Conservation (phyloP, 805 yeast species). For the Ogataea angusta region DNA sequence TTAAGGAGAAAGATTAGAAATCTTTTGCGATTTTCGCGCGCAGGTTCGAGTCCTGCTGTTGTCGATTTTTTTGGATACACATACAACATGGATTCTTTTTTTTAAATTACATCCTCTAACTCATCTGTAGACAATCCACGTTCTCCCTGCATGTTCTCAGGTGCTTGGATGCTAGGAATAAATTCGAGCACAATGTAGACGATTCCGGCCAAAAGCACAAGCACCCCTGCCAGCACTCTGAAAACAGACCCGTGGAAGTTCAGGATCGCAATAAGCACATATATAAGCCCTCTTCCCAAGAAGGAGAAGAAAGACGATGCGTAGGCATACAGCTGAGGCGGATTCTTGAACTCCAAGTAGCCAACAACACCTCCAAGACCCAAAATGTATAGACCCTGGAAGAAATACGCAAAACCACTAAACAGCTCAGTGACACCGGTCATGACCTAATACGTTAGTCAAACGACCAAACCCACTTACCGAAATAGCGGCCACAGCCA, state of each 20-base stretch:
- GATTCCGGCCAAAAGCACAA: slow-evolving; percentile 60
- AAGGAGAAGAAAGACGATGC: slow-evolving; percentile 68
- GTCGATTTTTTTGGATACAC: slow-evolving; percentile 33
- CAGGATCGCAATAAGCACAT: slow-evolving; percentile 47
- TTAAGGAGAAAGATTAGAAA: slow-evolving; percentile 57
- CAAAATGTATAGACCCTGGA: slow-evolving; percentile 57
- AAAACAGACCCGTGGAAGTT: slow-evolving; percentile 45
- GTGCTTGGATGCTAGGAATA: slow-evolving; percentile 71
- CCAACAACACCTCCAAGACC: slow-evolving; percentile 54
- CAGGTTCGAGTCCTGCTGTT: slow-evolving; percentile 62
- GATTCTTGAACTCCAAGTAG: slow-evolving; percentile 43
- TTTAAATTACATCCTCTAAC: slow-evolving; percentile 33
- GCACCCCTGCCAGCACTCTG: slow-evolving; percentile 53
- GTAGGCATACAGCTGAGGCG: slow-evolving; percentile 60
- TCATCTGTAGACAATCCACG: slow-evolving; percentile 35
- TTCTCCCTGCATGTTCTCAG: slow-evolving; percentile 71
- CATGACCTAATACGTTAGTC: slow-evolving; percentile 32
- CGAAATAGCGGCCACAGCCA: slow-evolving; percentile 51
- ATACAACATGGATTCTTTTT: not conserved
- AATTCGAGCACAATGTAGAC: slow-evolving; percentile 63
- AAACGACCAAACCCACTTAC: slow-evolving; percentile 34
- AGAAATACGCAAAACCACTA: slow-evolving; percentile 39
- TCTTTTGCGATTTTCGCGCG: slow-evolving; percentile 63
- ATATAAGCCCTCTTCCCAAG: slow-evolving; percentile 70
- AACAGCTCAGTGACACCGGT: slow-evolving; percentile 50